Evolutionary conservation across 148 eudicot genomes (phyloP).

Genomic region (Rhododendron griersonianum): DNA sequence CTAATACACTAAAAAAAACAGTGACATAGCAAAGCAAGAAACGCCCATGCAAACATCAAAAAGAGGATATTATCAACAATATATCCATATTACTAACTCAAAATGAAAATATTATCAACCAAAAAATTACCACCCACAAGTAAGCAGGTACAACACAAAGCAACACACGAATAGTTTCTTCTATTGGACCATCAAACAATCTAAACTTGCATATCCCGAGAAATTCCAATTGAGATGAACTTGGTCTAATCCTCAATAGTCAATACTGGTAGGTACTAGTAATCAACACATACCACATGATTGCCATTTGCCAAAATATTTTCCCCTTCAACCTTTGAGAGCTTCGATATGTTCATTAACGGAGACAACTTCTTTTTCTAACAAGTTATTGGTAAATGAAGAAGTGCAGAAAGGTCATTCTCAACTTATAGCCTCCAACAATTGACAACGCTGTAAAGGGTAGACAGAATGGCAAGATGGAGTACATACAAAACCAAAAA

Average conservation of each 20-base stretch:
- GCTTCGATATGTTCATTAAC: background rate
- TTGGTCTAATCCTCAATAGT: background rate
- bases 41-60: background rate
- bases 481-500: background rate
- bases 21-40: background rate
- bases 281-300: background rate
- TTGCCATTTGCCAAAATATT: background rate
- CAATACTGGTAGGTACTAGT: background rate
- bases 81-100: background rate
- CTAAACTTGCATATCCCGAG: background rate
- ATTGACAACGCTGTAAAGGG: background rate
- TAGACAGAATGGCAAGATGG: background rate
- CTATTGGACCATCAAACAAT: background rate
- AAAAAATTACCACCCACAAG: background rate
- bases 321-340: background rate
- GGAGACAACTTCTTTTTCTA: background rate
- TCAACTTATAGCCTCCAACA: background rate
- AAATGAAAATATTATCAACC: background rate
- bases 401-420: background rate
- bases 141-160: background rate
- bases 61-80: background rate
- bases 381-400: too few species aligned
- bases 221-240: background rate
- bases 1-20: background rate
- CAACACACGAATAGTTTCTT: background rate